phyloP scores from a whole-genome alignment of 1,284 basidiomycete genomes.

The Pascua guehoae region DNA sequence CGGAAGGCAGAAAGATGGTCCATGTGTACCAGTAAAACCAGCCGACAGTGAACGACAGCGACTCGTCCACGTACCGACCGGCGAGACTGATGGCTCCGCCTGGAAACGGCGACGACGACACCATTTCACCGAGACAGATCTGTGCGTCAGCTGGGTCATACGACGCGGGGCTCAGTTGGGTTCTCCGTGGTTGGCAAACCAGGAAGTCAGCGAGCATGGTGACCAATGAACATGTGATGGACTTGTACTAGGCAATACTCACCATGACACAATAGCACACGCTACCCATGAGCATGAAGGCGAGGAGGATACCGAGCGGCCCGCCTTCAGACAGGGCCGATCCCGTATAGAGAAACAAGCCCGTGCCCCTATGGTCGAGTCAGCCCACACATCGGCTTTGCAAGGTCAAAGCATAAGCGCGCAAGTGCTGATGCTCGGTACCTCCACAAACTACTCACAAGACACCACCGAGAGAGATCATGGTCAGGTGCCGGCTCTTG shows the following conservation, averaged over 20 bases:
- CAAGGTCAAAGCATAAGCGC: constrained; percentile 1
- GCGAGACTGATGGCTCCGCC: constrained; percentile 76
- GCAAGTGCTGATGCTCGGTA: constrained; percentile 46
- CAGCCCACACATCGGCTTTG: background rate
- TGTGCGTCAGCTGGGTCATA: background rate
- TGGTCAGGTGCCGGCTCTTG: constrained; percentile 31
- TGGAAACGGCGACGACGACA: constrained; percentile 49
- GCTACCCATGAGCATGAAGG: constrained; percentile 34
- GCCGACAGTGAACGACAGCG: constrained; percentile 74
- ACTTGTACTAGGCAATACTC: background rate
- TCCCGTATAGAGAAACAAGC: constrained; percentile 9
- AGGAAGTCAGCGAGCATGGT: too few relatives aligned
- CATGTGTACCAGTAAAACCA: constrained; percentile 81
- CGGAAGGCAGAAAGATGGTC: constrained; percentile 64
- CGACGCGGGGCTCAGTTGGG: too few relatives aligned
- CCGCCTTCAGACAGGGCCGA: constrained; percentile 40
- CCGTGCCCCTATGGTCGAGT: constrained; percentile 4
- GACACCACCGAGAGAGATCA: constrained; percentile 33
- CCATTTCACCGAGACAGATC: constrained; percentile 51
- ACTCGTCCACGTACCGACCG: constrained; percentile 58
- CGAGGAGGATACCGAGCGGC: constrained; percentile 35
- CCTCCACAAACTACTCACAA: constrained; percentile 60
- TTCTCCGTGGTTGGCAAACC: too few relatives aligned
- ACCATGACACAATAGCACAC: constrained; percentile 46
- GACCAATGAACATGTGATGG: too few relatives aligned